Evolutionary conservation across 169 alveolate genomes (phyloP).

Genomic region (Amoebophrya sp.): DNA sequence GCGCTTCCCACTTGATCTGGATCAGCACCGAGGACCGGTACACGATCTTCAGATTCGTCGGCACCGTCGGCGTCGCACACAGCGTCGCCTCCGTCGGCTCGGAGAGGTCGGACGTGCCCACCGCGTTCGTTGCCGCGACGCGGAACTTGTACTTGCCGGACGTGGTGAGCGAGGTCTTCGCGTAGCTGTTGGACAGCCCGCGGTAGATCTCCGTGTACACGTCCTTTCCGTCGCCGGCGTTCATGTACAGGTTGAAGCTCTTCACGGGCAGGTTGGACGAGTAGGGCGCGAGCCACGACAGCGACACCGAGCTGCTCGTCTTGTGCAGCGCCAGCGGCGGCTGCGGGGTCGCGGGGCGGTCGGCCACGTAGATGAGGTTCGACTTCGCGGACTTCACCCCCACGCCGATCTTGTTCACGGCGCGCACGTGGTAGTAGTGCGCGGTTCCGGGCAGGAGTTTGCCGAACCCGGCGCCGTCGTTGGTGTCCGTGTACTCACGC

Average conservation of each 20-base stretch:
- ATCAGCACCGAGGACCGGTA: neutral
- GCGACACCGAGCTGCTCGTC: neutral
- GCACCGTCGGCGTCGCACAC: neutral
- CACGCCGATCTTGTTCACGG: neutral
- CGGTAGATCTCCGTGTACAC: neutral
- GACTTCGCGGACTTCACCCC: neutral
- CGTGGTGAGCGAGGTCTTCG: slow-evolving; percentile 2
- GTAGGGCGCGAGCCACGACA: neutral
- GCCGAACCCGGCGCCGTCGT: neutral
- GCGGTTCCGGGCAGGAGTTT: neutral
- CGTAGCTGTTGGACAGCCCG: neutral
- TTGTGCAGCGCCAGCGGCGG: neutral
- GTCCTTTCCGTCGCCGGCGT: neutral
- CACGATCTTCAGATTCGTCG: neutral
- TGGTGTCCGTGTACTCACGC: neutral
- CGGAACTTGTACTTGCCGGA: neutral
- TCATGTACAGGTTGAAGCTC: neutral
- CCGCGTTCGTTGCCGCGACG: slow-evolving; percentile 6
- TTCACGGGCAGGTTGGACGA: neutral
- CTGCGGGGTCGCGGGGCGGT: neutral
- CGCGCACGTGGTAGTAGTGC: slow-evolving; percentile 1
- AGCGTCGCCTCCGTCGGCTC: neutral
- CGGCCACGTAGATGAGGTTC: neutral
- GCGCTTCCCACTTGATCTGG: neutral
- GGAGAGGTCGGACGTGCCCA: neutral